Evolutionary conservation across 1,139 yeast genomes (phyloP), one percentile per base, ranked within the genome.

Genomic region (Yueomyces sp.): DNA sequence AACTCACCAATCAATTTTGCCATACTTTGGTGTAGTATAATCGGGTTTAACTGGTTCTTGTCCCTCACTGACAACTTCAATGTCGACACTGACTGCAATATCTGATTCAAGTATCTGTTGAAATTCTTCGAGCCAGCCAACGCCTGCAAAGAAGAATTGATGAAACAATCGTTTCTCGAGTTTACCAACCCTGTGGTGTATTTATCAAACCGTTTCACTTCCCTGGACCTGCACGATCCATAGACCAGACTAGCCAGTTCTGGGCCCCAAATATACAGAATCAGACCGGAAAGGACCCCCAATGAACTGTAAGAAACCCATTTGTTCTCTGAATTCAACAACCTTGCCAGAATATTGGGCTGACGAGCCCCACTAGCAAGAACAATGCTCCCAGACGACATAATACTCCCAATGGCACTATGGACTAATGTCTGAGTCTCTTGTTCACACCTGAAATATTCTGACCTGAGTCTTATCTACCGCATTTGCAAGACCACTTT

Each of bases 131-230:
- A 62, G 0, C 94, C 67, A 12, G 86, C 78, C 48, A 89, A 72
- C 0, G 96, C 93, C 60, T 89, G 97, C 27, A 91, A 59, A 1
- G 89, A 80, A n/a, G 94, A 76, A 56, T 91, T 89, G 47, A 95
- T 96, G 64, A 85, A 89, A 61, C 97, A 89, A 59, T 87, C 96
- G 54, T 85, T 85, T 46, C 91, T 75, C 50, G 80, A 70, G 60
- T 89, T 91, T 50, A 80, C 70, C 39, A 89, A 67, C 2, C 96
- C 96, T 0, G 93, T 85, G 12, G 95, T 82, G 56, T 77, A 69
- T 51, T 74, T 79, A 54, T 79, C 93, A n/a, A 78, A 79, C 55
- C 87, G 66, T 50, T 73, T 76, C 2, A 63, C 54, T 19, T 39
- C 36, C 9, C 42, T 42, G 4, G 44, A 11, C n/a, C n/a, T 5